Percentiles rank a stretch among this genome's conserved stretches.
Conservation (phyloP, 495 filamentous ascomycete species). For the Penicillium flavigenum region DNA sequence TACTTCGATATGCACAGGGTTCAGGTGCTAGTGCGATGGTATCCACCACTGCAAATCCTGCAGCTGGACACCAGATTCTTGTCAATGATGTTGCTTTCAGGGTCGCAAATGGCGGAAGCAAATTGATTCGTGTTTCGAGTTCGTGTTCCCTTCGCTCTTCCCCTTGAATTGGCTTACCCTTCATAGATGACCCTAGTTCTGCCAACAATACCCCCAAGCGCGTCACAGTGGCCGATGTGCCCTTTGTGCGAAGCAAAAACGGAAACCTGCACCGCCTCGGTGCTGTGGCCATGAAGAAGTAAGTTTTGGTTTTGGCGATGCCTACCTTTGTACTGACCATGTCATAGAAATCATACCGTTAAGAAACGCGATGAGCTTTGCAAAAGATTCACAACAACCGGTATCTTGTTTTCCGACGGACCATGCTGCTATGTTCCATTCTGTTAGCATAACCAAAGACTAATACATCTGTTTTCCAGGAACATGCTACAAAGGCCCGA, state of each 20-base stretch:
- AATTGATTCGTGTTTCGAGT: slow-evolving; percentile 76
- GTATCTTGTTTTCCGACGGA: slow-evolving; percentile 55
- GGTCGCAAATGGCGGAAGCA: slow-evolving; percentile 77
- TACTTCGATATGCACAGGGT: slow-evolving; percentile 48
- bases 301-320: slow-evolving; percentile 9
- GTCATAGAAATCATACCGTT: slow-evolving; percentile 40
- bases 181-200: slow-evolving; percentile 58
- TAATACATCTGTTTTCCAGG: slow-evolving; percentile 52
- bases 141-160: slow-evolving; percentile 28
- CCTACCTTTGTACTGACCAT: slow-evolving; percentile 24
- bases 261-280: slow-evolving; percentile 79
- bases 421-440: slow-evolving; percentile 14
- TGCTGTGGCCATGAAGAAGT: slow-evolving; percentile 47
- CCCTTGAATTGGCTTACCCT: slow-evolving; percentile 46
- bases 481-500: slow-evolving; percentile 74
- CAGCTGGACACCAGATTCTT: slow-evolving; percentile 60
- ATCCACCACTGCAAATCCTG: slow-evolving; percentile 30
- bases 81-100: slow-evolving; percentile 77
- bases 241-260: slow-evolving; percentile 84
- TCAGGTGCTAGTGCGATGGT: slow-evolving; percentile 37
- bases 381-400: slow-evolving; percentile 86
- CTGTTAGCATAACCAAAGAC: slow-evolving; percentile 13
- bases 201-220: slow-evolving; percentile 75
- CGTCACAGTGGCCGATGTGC: slow-evolving; percentile 75
- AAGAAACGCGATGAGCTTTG: slow-evolving; percentile 78